These are phyloP conservation scores for Tuber aestivum DNA, from an alignment of 495 filamentous ascomycete genomes.

Conservation along the genomic window DNA sequence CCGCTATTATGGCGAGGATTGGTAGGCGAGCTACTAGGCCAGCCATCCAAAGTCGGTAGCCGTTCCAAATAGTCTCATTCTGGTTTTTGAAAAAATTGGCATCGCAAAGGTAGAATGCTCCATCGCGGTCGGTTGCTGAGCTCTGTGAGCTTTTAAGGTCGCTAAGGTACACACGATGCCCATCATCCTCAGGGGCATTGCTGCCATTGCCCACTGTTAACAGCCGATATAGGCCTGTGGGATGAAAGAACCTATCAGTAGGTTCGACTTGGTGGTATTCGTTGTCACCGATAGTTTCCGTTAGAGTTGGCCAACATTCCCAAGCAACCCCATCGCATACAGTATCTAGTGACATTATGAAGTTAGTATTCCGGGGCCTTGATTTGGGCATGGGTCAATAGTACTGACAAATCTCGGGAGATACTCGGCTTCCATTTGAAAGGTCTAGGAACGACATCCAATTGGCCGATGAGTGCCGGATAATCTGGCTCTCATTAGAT, in stretches of 20 bases:
- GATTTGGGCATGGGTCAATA: neutral
- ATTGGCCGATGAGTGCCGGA: too few relatives aligned
- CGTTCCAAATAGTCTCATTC: neutral
- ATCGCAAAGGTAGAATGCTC: neutral
- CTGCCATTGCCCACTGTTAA: neutral
- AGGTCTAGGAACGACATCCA: neutral
- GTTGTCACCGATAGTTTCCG: neutral
- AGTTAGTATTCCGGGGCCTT: neutral
- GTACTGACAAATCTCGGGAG: neutral
- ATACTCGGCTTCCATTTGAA: neutral
- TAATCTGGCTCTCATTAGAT: neutral
- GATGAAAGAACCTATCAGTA: neutral
- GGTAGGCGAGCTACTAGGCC: neutral
- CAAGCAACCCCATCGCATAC: neutral
- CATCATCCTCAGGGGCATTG: too few relatives aligned
- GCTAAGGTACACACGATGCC: neutral
- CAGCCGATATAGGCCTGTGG: neutral
- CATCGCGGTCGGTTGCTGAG: neutral
- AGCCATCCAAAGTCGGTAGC: neutral
- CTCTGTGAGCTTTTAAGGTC: neutral
- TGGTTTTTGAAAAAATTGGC: rapidly evolving
- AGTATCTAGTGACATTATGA: neutral
- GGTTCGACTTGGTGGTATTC: neutral
- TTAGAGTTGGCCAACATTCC: neutral
- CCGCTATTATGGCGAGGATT: neutral